A percentile compares a stretch with the other conserved stretches of the same genome.
Conservation (phyloP, 768 basidiomycete species). For the Hypholoma fasciculare region DNA sequence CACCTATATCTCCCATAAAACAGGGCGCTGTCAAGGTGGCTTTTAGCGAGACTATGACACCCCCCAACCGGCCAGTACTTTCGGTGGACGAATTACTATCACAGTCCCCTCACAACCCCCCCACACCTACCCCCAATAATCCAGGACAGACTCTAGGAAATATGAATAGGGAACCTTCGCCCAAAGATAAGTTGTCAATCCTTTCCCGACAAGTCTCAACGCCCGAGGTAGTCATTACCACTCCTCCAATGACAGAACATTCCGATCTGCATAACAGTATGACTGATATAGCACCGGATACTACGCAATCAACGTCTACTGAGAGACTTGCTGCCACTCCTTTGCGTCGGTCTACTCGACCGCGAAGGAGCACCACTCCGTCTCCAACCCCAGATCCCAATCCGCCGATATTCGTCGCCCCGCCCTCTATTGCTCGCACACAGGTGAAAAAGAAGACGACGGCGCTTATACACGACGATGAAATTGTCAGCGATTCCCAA, state of each 20-base stretch:
- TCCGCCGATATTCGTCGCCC: slow-evolving; percentile 6
- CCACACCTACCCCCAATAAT: neutral
- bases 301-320: neutral
- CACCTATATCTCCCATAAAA: slow-evolving; percentile 20
- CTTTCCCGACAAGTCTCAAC: neutral
- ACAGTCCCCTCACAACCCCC: slow-evolving; percentile 11
- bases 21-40: neutral
- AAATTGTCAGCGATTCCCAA: slow-evolving; percentile 20
- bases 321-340: slow-evolving; percentile 24
- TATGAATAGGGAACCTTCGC: neutral
- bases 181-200: too few species aligned
- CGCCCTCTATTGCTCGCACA: slow-evolving; percentile 23
- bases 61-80: neutral
- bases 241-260: neutral
- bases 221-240: neutral
- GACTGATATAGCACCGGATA: too few species aligned
- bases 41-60: neutral
- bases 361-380: slow-evolving; percentile 34
- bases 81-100: slow-evolving; percentile 21
- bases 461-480: slow-evolving; percentile 9
- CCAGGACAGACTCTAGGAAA: neutral
- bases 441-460: slow-evolving; percentile 18
- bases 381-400: slow-evolving; percentile 19
- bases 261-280: too few species aligned
- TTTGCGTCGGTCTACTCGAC: slow-evolving; percentile 38